A percentile compares a stretch with the other conserved stretches of the same genome.
phyloP scores from a whole-genome alignment of 148 eudicot species.

The Cornus florida region DNA sequence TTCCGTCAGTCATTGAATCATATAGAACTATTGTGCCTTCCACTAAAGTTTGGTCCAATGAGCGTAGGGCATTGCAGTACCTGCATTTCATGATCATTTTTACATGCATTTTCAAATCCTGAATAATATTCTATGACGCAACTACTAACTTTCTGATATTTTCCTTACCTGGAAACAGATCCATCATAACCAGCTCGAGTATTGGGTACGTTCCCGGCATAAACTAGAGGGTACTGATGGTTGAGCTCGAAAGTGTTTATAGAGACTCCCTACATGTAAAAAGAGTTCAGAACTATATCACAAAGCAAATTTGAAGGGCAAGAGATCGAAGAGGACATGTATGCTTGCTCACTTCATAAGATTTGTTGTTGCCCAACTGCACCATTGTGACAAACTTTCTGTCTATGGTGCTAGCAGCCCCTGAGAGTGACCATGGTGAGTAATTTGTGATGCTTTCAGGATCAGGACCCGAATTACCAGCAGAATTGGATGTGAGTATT shows the following conservation, averaged over 20 bases:
- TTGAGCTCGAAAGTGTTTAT: conserved; percentile 38
- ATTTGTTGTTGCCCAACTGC: conserved; percentile 28
- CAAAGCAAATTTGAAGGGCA: no score
- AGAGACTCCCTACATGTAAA: conserved; percentile 31
- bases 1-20: not conserved
- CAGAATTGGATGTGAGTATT: conserved; percentile 29
- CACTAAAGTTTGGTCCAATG: not conserved
- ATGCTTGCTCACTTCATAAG: conserved; percentile 20
- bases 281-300: no score
- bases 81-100: not conserved
- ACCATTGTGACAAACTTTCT: conserved; percentile 30
- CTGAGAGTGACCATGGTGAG: conserved; percentile 39
- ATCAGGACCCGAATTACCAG: conserved; percentile 27
- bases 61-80: no score
- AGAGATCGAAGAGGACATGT: not conserved
- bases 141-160: not conserved
- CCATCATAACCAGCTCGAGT: not conserved
- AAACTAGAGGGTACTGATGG: conserved; percentile 31
- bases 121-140: no score
- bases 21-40: conserved; percentile 27
- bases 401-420: conserved; percentile 36
- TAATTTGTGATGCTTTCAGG: conserved; percentile 2
- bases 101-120: no score
- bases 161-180: conserved; percentile 17
- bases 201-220: conserved; percentile 36